phyloP scores from a whole-genome alignment of 2,329 filamentous ascomycete genomes.

The Mariannaea sp. region DNA sequence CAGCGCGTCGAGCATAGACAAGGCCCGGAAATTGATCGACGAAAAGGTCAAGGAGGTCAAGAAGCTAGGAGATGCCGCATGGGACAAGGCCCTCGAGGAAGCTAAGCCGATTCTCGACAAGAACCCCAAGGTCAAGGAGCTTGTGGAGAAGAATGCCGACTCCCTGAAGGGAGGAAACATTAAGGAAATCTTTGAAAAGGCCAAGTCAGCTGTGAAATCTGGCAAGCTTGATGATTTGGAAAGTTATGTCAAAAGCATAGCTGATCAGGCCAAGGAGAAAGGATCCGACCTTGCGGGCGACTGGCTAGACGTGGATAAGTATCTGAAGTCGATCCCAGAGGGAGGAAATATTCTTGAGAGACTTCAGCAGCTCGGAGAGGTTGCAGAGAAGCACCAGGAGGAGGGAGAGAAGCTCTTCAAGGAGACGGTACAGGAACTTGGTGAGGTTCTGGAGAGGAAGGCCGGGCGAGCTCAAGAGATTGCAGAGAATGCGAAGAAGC shows the following conservation, averaged over 20 bases:
- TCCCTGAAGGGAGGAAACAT: constrained; percentile 70
- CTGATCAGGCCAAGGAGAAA: constrained; percentile 52
- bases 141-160: constrained; percentile 73
- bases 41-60: constrained; percentile 71
- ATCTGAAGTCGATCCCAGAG: constrained; percentile 68
- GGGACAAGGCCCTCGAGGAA: constrained; percentile 72
- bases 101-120: constrained; percentile 75
- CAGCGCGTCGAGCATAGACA: constrained; percentile 55
- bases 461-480: constrained; percentile 62
- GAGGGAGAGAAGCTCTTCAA: constrained; percentile 72
- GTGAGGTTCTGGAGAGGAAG: constrained; percentile 66
- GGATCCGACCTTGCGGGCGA: constrained; percentile 44
- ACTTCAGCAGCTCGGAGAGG: constrained; percentile 65
- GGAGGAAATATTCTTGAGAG: constrained; percentile 69
- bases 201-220: constrained; percentile 64
- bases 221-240: constrained; percentile 58
- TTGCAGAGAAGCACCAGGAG: constrained; percentile 69
- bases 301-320: constrained; percentile 61
- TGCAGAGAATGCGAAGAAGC: constrained; percentile 57
- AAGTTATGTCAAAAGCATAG: constrained; percentile 41
- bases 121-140: constrained; percentile 74
- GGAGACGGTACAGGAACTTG: constrained; percentile 70
- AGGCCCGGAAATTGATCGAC: constrained; percentile 65
- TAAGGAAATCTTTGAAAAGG: constrained; percentile 65
- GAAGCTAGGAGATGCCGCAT: constrained; percentile 72